Base-by-base conservation (phyloP, 805 yeast species). In the Sugiyamaella chiloensis region DNA sequence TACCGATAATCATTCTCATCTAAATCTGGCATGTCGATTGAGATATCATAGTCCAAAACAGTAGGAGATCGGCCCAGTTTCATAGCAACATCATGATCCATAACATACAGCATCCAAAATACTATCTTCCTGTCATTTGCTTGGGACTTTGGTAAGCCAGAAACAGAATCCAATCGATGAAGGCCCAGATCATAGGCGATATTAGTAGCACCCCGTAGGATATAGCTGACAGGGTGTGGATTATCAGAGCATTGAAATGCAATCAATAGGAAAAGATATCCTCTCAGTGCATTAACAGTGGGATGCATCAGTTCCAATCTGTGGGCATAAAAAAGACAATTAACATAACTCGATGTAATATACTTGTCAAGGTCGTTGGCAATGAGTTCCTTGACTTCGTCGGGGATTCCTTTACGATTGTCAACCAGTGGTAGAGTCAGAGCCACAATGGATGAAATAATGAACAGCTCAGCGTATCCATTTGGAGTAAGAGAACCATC, bases 101-200 rank as follows among this genome's bases (percentile, higher is more conserved):
- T 47, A n/a, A 65, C 50, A 53, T 71, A 76, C 40, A 80, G 71
- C 12, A 65, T 52, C 70, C 78, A 72, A 79, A 82, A 81, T 19
- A 81, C 46, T 8, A 62, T 52, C 20, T 74, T 60, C 19, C 78
- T 68, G 2, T 60, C 57, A 2, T 60, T 53, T 1, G 64, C 61
- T 36, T 79, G 81, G 3, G 58, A 62, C 0, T 57, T 53, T 0
- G 67, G 31, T 14, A 77, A 50, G 1, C 71, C 68, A 2, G 60
- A 54, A 44, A 71, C 69, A 1, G 73, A 56, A 40, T 78, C 83
- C 3, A 61, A 62, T 44, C 80, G 64, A 53, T 82, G 79, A 5
- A 84, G 64, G 0, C 86, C 86, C 58, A 80, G 55, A 32, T 78
- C 81, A 40, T 73, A 76, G 0, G 83, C 83, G 52, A 71, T 73